Percentiles rank a stretch among this genome's conserved stretches.
Conservation (phyloP, 345 rosid species). For the Gossypium herbaceum region DNA sequence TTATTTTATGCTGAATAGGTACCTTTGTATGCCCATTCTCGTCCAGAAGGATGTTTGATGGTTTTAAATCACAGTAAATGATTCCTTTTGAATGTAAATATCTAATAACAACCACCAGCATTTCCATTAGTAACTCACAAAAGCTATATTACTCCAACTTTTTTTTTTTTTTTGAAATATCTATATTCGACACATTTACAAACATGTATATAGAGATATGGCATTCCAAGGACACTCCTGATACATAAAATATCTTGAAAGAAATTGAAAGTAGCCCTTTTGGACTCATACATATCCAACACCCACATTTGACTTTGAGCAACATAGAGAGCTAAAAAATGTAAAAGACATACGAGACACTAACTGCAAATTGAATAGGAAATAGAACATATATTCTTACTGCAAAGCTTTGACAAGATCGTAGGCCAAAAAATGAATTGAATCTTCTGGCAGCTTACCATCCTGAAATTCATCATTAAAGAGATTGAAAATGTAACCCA, state of each 20-base stretch:
- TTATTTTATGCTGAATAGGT: constrained; percentile 1
- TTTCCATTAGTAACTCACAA: constrained; percentile 13
- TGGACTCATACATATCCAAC: not conserved
- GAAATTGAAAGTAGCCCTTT: not conserved
- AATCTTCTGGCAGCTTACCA: constrained; percentile 82
- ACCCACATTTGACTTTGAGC: not conserved
- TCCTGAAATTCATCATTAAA: constrained; percentile 51
- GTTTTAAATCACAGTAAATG: constrained; percentile 90
- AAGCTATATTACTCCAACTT: not conserved
- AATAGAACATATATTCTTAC: constrained; percentile 42
- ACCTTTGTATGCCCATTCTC: constrained; percentile 94
- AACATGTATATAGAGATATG: not conserved
- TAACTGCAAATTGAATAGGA: constrained; percentile 1
- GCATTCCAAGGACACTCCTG: not conserved
- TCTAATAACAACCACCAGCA: constrained; percentile 34
- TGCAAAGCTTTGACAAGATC: constrained; percentile 79
- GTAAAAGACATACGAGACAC: not conserved
- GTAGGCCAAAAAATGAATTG: constrained; percentile 68
- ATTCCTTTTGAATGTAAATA: constrained; percentile 86
- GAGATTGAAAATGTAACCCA: constrained; percentile 9
- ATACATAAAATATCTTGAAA: not conserved
- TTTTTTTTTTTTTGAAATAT: no score
- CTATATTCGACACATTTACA: not conserved
- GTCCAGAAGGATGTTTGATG: constrained; percentile 90
- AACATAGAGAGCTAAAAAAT: not conserved